A percentile compares a stretch with the other conserved stretches of the same genome.
Evolutionary conservation across 78 protist genomes (phyloP).

Genomic region (Dictyostelium brefeldianum): DNA sequence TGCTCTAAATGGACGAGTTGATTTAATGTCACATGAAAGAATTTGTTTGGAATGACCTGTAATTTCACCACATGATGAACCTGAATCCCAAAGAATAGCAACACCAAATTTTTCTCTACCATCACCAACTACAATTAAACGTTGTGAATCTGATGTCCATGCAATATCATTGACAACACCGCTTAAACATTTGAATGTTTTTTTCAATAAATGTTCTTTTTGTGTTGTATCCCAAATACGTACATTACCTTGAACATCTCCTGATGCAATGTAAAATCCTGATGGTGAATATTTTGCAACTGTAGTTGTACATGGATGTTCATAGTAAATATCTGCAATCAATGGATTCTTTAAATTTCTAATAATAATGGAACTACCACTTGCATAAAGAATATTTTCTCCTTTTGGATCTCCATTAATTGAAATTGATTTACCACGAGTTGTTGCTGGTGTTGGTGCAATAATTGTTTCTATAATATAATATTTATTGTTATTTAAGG

Average conservation of each 20-base stretch:
- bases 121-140: constrained; percentile 96
- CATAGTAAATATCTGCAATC: constrained; percentile 89
- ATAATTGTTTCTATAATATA: constrained; percentile 76
- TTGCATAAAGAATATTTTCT: constrained; percentile 85
- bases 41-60: constrained; percentile 93
- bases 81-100: constrained; percentile 91
- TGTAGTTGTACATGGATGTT: constrained; percentile 91
- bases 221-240: constrained; percentile 95
- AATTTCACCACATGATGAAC: constrained; percentile 94
- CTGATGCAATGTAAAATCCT: constrained; percentile 95
- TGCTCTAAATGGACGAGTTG: constrained; percentile 93
- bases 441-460: constrained; percentile 89
- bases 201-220: constrained; percentile 91
- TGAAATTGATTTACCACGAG: constrained; percentile 86
- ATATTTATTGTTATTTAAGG: too few species aligned
- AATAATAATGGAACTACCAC: constrained; percentile 89
- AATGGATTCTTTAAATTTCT: constrained; percentile 74
- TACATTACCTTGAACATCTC: constrained; percentile 90
- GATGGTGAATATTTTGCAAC: constrained; percentile 93
- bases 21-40: constrained; percentile 87
- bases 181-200: constrained; percentile 76
- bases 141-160: constrained; percentile 95
- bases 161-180: constrained; percentile 93
- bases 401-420: constrained; percentile 92
- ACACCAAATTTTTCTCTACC: constrained; percentile 90